These are phyloP conservation scores for Scheffersomyces spartinae DNA, from an alignment of 805 yeast species.

Conservation along the genomic window DNA sequence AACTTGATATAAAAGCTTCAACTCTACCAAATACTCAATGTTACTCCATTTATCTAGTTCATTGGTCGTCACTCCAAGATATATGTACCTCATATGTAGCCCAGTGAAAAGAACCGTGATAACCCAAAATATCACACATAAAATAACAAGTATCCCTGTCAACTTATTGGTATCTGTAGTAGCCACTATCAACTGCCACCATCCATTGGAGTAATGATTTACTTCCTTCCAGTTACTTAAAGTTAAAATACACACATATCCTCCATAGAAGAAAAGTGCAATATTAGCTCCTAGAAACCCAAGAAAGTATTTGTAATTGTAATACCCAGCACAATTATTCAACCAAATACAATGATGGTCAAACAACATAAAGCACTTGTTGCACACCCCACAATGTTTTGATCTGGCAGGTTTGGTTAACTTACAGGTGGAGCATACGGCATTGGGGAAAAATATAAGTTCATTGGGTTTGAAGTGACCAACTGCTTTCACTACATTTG, in stretches of 20 bases:
- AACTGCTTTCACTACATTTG: conserved; percentile 6
- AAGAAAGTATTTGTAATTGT: conserved; percentile 53
- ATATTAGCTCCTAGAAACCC: conserved; percentile 41
- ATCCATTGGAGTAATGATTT: conserved; percentile 1
- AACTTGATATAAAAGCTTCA: conserved; percentile 10
- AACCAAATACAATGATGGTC: conserved; percentile 60
- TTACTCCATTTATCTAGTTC: conserved; percentile 34
- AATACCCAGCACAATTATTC: conserved; percentile 48
- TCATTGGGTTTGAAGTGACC: conserved; percentile 26
- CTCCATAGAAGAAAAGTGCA: conserved; percentile 13
- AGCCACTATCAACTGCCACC: conserved; percentile 2
- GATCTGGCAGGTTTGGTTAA: conserved; percentile 44
- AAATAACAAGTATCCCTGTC: conserved; percentile 19
- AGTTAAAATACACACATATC: conserved; percentile 10
- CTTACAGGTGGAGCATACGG: conserved; percentile 37
- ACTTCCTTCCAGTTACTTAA: conserved; percentile 6
- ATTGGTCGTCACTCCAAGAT: conserved; percentile 34
- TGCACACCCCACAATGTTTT: conserved; percentile 47
- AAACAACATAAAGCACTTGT: conserved; percentile 31
- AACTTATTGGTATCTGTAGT: conserved; percentile 10
- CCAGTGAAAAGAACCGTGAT: conserved; percentile 16
- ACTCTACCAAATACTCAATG: conserved; percentile 18
- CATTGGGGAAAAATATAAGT: conserved; percentile 39
- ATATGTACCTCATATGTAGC: conserved; percentile 24
- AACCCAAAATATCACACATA: conserved; percentile 17